A percentile compares a stretch with the other conserved stretches of the same genome.
Conservation (phyloP, 106 monocot species). For the Dactylorhiza incarnata region DNA sequence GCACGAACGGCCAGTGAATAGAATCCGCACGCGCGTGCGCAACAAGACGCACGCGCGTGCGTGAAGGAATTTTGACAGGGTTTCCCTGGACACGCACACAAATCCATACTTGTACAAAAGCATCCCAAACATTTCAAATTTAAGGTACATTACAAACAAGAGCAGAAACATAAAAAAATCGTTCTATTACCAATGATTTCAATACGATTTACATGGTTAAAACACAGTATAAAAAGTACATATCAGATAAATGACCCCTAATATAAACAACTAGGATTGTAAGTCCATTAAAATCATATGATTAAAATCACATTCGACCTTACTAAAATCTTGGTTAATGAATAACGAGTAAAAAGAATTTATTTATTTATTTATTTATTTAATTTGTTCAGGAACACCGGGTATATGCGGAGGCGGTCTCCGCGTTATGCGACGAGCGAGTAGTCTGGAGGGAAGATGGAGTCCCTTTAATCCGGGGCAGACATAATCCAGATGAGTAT, state of each 20-base stretch:
- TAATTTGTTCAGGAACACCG: conserved; percentile 63
- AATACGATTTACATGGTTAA: too few relatives aligned
- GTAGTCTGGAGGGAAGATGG: conserved; percentile 91
- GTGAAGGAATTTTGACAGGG: too few relatives aligned
- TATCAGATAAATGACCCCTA: not conserved
- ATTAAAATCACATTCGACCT: not conserved
- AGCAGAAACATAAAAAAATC: too few relatives aligned
- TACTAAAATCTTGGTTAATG: not conserved
- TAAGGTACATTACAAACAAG: too few relatives aligned
- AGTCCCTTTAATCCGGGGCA: conserved; percentile 68
- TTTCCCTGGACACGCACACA: too few relatives aligned
- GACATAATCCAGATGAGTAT: conserved; percentile 51
- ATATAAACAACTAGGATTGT: not conserved
- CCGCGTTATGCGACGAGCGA: conserved; percentile 86
- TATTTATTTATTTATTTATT: not conserved
- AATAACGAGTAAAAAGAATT: not conserved
- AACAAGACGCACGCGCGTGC: too few relatives aligned
- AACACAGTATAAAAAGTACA: too few relatives aligned
- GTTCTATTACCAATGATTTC: too few relatives aligned
- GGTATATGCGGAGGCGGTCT: conserved; percentile 61
- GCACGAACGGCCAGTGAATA: too few relatives aligned
- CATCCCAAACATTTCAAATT: too few relatives aligned
- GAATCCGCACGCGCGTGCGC: too few relatives aligned
- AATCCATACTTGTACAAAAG: too few relatives aligned
- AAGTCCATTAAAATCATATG: not conserved